Evolutionary conservation across 2,329 filamentous ascomycete genomes (phyloP).

Genomic region (Cadophora sp.): DNA sequence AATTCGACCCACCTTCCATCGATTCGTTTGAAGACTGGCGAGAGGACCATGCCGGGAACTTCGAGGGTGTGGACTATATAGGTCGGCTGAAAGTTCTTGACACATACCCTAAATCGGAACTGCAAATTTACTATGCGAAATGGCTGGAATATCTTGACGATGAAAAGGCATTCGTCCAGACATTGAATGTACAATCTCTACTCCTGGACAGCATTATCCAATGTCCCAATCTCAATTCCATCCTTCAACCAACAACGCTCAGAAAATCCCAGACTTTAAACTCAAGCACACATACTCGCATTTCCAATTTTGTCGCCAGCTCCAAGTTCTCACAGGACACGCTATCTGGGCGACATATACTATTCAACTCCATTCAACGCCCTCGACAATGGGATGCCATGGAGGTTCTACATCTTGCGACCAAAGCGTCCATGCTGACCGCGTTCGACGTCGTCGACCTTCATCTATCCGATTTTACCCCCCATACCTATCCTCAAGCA

Average conservation of each 20-base stretch:
- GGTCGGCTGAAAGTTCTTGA: background rate
- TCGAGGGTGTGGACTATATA: background rate
- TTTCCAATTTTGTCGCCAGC: background rate
- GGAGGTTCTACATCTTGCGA: background rate
- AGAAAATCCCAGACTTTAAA: background rate
- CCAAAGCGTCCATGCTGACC: background rate
- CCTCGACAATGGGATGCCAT: background rate
- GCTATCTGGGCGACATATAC: background rate
- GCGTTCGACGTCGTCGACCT: background rate
- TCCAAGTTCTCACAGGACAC: background rate
- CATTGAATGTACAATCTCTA: background rate
- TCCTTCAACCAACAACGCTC: background rate
- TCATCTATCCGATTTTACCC: background rate
- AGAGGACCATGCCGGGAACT: background rate
- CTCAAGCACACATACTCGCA: background rate
- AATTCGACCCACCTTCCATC: background rate
- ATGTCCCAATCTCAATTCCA: background rate
- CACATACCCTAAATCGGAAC: background rate
- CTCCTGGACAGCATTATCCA: background rate
- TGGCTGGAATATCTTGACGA: conserved; percentile 7
- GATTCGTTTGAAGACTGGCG: conserved; percentile 1
- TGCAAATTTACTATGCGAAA: background rate
- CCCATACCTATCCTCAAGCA: background rate
- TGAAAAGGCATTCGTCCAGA: background rate
- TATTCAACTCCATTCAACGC: background rate